Percentiles rank a stretch among this genome's conserved stretches.
Evolutionary conservation across 257 asterid species (phyloP).

Genomic region (Solanum paucissectum): DNA sequence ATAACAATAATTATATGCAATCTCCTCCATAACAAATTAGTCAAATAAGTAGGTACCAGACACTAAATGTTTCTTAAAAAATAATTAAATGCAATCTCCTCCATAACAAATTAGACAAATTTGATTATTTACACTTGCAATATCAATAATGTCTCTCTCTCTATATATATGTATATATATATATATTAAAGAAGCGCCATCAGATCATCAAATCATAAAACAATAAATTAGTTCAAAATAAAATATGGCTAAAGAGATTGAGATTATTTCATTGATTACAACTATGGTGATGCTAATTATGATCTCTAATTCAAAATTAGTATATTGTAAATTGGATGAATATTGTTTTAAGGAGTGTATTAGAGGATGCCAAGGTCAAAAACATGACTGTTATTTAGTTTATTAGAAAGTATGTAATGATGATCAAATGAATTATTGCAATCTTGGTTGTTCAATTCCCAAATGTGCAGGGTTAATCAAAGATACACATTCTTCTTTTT

Average conservation of each 20-base stretch:
- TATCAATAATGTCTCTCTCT: not conserved
- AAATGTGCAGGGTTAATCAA: not conserved
- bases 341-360: not conserved
- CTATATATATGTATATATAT: too few species aligned
- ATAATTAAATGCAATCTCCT: not conserved
- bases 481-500: not conserved
- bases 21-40: not conserved
- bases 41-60: not conserved
- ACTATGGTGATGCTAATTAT: not conserved
- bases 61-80: not conserved
- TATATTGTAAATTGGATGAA: not conserved
- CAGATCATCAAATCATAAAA: not conserved
- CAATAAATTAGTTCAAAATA: not conserved
- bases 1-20: too few species aligned
- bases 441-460: not conserved
- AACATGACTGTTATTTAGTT: not conserved
- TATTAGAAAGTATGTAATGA: not conserved
- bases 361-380: not conserved
- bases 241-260: not conserved
- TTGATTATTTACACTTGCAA: not conserved
- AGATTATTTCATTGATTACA: not conserved
- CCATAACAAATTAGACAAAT: not conserved
- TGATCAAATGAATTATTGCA: not conserved
- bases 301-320: not conserved
- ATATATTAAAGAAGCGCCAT: not conserved